Base-by-base conservation (phyloP, 768 basidiomycete genomes). In the Filobasidium floriforme region DNA sequence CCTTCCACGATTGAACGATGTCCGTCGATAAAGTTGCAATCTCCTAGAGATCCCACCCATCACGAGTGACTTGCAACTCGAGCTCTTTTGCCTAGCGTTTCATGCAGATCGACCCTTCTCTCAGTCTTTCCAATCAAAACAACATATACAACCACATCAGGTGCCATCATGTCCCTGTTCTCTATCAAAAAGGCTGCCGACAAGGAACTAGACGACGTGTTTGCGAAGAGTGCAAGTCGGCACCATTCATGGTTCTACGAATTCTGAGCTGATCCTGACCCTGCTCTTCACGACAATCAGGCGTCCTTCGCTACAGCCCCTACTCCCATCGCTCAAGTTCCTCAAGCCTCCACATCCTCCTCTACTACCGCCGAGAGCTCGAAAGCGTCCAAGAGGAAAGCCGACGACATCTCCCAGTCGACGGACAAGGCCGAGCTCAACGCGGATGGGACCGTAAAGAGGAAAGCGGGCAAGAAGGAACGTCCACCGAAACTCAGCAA, bases 391-490 rank as follows among this genome's bases (percentile, higher is more conserved):
- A 51, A 24, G 19, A 18, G 19, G 6, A 51, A 18, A 6, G 24
- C 46, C 5, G 19, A 18, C 12, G 24, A 55, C 24, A 37, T 40
- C 12, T 62, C 19, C 37, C 44, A 44, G 49, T 44, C 54, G 26
- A 18, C 64, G 9, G 43, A 19, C 19, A 41, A 55, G 24, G 29
- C 28, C n/a, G 67, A 55, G n/a, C 43, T 68, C 29, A 55, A 62
- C 11, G 67, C 62, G 0, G 32, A 37, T 28, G 57, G 63, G 40
- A 68, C 63, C 24, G 29, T 49, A 19, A 62, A 68, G 59, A 24
- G 63, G 41, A 18, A 44, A 41, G 4, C 32, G 59, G 59, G 63
- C 37, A 29, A 68, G 19, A 18, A 40, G 40, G 54, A 68, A 43
- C 44, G 67, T 64, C 57, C 63, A 51, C 7, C 40, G 44, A 37